These are phyloP conservation scores for Lentinula boryana DNA, from an alignment of 768 basidiomycete genomes.

Conservation along the genomic window DNA sequence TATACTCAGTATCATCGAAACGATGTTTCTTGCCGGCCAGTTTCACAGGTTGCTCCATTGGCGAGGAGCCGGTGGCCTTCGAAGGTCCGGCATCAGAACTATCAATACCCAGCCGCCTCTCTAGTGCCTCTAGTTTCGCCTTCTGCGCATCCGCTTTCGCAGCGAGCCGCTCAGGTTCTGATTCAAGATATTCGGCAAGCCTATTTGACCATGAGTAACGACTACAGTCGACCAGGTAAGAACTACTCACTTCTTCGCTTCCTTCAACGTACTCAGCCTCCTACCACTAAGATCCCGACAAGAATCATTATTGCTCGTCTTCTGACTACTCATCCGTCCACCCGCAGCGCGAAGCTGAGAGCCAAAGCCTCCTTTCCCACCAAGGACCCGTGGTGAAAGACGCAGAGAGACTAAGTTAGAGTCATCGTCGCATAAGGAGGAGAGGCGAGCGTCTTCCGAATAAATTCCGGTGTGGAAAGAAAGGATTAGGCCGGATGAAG, in stretches of 20 bases:
- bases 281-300: conserved; percentile 90
- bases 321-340: conserved; percentile 95
- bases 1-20: conserved; percentile 87
- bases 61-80: conserved; percentile 21
- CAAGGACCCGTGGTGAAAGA: conserved; percentile 67
- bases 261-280: conserved; percentile 89
- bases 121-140: conserved; percentile 79
- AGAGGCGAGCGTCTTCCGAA: conserved; percentile 24
- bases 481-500: conserved; percentile 33
- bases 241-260: conserved; percentile 80
- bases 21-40: conserved; percentile 77
- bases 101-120: conserved; percentile 76
- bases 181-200: conserved; percentile 80
- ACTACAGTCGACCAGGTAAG: neutral
- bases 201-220: conserved; percentile 27
- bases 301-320: conserved; percentile 92
- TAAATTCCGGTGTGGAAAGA: conserved; percentile 34
- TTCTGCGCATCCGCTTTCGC: conserved; percentile 73
- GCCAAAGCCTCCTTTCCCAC: conserved; percentile 98
- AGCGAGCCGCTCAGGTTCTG: conserved; percentile 74
- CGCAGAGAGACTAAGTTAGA: conserved; percentile 56
- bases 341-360: conserved; percentile 95
- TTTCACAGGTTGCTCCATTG: conserved; percentile 34
- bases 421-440: conserved; percentile 17
- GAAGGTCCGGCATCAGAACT: conserved; percentile 25